These are phyloP conservation scores for Carallia brachiata DNA, from an alignment of 345 rosid genomes.

Conservation along the genomic window DNA sequence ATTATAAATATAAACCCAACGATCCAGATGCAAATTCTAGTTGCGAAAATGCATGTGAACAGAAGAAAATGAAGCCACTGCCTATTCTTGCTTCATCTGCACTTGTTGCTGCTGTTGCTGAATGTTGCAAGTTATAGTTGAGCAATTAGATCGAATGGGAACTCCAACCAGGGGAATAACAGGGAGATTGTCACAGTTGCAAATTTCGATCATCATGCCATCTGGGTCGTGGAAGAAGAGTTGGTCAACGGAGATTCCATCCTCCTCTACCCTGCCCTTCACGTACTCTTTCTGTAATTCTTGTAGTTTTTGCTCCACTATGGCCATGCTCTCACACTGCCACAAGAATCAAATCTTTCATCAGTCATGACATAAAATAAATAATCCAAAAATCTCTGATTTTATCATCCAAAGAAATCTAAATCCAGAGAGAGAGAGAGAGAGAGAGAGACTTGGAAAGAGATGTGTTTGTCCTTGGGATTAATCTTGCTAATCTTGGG, in stretches of 20 bases:
- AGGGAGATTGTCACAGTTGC: slow-evolving; percentile 80
- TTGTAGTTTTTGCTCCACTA: slow-evolving; percentile 66
- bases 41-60: too few species aligned
- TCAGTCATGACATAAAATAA: too few species aligned
- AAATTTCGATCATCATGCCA: slow-evolving; percentile 87
- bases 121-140: too few species aligned
- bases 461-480: slow-evolving; percentile 67
- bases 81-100: too few species aligned
- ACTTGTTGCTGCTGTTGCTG: too few species aligned
- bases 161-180: slow-evolving; percentile 61
- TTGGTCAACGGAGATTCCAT: slow-evolving; percentile 78
- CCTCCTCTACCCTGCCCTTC: slow-evolving; percentile 71
- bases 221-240: slow-evolving; percentile 92
- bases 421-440: neutral
- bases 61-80: too few species aligned
- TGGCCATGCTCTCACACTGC: slow-evolving; percentile 78
- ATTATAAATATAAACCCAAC: too few species aligned
- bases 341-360: neutral
- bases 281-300: slow-evolving; percentile 57
- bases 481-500: slow-evolving; percentile 45
- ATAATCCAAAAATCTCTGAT: too few species aligned
- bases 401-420: too few species aligned
- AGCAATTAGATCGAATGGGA: slow-evolving; percentile 32
- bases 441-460: slow-evolving; percentile 54
- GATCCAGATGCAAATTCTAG: too few species aligned